These are phyloP conservation scores for Auricularia auricula-judae DNA, from an alignment of 768 basidiomycete species.

Conservation along the genomic window DNA sequence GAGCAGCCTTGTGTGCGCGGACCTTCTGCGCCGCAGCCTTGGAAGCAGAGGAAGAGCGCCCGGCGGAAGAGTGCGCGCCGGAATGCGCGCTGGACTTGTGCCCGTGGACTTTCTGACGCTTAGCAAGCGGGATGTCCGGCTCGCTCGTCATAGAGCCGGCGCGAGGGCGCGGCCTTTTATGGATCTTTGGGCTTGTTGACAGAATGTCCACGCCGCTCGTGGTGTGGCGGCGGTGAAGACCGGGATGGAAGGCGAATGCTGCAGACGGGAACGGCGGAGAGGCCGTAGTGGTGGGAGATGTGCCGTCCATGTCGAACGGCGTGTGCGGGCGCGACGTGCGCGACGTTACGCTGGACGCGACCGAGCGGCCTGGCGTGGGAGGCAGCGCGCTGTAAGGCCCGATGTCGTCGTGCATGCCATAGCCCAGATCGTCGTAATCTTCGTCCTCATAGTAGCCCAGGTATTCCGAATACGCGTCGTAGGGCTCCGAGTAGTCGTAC, in stretches of 20 bases:
- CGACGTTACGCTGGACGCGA: constrained; percentile 54
- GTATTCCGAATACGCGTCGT: neutral
- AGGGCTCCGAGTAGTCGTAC: neutral
- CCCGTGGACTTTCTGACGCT: neutral
- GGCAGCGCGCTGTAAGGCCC: too few relatives aligned
- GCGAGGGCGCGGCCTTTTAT: neutral
- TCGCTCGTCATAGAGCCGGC: neutral
- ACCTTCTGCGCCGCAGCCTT: neutral
- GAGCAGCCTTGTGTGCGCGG: constrained; percentile 25
- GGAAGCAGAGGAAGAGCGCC: neutral
- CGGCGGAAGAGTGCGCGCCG: neutral
- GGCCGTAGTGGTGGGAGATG: neutral
- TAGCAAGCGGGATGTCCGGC: neutral
- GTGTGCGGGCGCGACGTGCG: constrained; percentile 68
- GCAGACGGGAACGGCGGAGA: neutral
- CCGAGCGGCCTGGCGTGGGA: constrained; percentile 44
- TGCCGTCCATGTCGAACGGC: constrained; percentile 37
- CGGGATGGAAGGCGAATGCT: neutral
- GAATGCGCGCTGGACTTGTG: neutral
- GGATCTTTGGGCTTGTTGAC: neutral
- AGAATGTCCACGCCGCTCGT: neutral
- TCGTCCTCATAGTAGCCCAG: neutral
- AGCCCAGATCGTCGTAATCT: neutral
- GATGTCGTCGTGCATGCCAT: too few relatives aligned
- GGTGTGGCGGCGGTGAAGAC: neutral